Base-by-base conservation (phyloP, 2,329 filamentous ascomycete species). In the Fusarium chaquense region DNA sequence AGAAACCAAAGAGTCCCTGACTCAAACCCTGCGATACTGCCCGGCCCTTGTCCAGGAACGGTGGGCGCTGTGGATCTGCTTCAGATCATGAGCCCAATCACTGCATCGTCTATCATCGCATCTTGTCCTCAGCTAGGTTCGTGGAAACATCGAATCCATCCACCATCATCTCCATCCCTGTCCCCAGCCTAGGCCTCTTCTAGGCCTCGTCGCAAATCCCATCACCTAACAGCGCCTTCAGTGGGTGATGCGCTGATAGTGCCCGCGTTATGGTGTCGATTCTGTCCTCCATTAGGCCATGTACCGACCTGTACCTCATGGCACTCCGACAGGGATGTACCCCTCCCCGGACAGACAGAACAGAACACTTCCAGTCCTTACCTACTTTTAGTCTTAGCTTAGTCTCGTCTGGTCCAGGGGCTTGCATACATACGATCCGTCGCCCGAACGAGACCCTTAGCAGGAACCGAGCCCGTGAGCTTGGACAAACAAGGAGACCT, bases 21-120 rank as follows among this genome's bases (percentile, higher is more conserved):
- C 73, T 75, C 73, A 62, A 72, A 63, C 60, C 71, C 69, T 66
- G 68, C 43, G 58, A 55, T 65, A 67, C 52, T 55, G 41, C 16
- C 35, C 46, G 46, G 60, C 63, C 54, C 71, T 72, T 73, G 66
- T 58, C 65, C 66, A 72, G 73, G 71, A 75, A 75, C 73, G 70
- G 73, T 66, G 63, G 45, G 47, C 46, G 55, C 58, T 58, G 73
- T 72, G 73, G 73, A 67, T 53, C 59, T 60, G 52, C 60, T 56
- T 46, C 47, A 71, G 54, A 45, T 49, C 50, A 20, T 30, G 26
- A 16, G 33, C 57, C 72, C 65, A 71, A 63, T 70, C 40, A 53
- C 53, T 69, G 66, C 32, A 43, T n/a, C 43, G 43, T 24, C 53
- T 56, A 44, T 46, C 65, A 69, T 62, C 68, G 57, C 56, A 74